Base-by-base conservation (phyloP, 2,329 filamentous ascomycete species). In the Sporothrix protearum region DNA sequence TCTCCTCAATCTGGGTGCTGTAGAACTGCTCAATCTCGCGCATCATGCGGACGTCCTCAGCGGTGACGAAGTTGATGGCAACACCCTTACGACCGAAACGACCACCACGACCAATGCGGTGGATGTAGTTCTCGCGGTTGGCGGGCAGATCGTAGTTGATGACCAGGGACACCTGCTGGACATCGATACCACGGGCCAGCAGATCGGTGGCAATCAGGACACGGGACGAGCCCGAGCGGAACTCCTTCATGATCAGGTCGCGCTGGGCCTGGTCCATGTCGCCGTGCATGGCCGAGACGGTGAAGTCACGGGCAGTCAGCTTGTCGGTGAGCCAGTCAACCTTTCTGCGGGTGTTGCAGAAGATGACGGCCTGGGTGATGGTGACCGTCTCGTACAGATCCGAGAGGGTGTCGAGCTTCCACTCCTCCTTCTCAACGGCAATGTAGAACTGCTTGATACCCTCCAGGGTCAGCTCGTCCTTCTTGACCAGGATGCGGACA, bases 401-500 rank as follows among this genome's bases (percentile, higher is more conserved):
- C 79, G 93, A 98, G 75, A 99, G 93, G 74, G 96, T 99, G 84
- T 99, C 96, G 76, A 99, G 91, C 87, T 99, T 99, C 96, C 96
- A 99, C 81, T 99, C 96, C 84, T 99, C 96, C 89, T 99, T 98
- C 88, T 99, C 96, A 73, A 99, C 96, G 73, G 96, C 96, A 85
- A 99, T 98, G 87, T 97, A 99, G 87, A 97, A 99, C 84, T 99
- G 96, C 89, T 99, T 99, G 82, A 99, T 97, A 93, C 96, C 96
- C 86, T 99, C 96, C 73, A 99, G 93, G 80, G 96, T 99, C 83
- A 99, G 91, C 83, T 99, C 96, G 81, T 96, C 95, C 90, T 97
- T 97, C 92, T 99, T 99, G 85, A 99, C 96, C 78, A 99, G 89
- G 81, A 99, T 98, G 81, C 96, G 94, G 83, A 99, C 92, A 77